phyloP scores from a whole-genome alignment of 2,329 filamentous ascomycete species.

The Colletotrichum aenigma region DNA sequence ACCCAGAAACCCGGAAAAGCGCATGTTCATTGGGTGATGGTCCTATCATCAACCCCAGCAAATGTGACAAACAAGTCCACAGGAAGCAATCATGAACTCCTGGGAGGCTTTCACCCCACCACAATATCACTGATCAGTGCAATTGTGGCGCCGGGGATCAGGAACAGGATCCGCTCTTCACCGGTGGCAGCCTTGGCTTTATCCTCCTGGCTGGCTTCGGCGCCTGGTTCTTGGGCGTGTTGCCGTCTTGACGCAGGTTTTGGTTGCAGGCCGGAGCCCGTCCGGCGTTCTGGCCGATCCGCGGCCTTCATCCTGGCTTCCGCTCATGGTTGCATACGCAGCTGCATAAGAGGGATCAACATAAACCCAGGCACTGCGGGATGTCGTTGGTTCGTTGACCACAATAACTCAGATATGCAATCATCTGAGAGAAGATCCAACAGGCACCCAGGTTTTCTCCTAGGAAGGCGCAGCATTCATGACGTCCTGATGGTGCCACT shows the following conservation, averaged over 20 bases:
- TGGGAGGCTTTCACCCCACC: neutral
- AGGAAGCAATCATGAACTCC: conserved; percentile 7
- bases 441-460: neutral
- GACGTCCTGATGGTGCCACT: neutral
- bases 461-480: neutral
- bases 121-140: neutral
- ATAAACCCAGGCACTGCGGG: neutral
- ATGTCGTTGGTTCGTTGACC: neutral
- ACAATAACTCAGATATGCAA: neutral
- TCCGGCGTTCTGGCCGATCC: neutral
- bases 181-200: neutral
- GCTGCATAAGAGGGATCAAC: neutral
- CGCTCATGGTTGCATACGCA: neutral
- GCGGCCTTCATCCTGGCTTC: neutral
- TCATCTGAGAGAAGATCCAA: neutral
- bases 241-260: neutral
- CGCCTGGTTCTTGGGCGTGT: neutral
- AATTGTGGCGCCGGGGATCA: neutral
- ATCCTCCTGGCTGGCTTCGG: neutral
- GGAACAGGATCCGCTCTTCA: neutral
- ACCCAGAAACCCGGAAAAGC: neutral
- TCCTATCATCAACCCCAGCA: neutral
- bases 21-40: neutral
- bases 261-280: neutral
- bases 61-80: neutral